Evolutionary conservation across 2,329 filamentous ascomycete genomes (phyloP).

Genomic region (Grosmannia clavigera): DNA sequence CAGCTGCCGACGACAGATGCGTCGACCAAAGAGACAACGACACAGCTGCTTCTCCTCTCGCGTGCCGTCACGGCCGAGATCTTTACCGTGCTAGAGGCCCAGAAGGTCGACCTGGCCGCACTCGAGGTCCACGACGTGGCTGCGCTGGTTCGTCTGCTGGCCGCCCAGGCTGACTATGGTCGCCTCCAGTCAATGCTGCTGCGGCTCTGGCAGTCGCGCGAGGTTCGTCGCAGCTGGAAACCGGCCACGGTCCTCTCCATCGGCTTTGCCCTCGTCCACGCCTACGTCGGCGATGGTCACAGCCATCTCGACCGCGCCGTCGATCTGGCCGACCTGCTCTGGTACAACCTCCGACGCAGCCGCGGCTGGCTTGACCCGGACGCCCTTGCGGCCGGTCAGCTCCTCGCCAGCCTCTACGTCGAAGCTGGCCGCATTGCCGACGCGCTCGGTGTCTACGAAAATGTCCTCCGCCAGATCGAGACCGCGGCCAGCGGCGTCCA

Average conservation of each 20-base stretch:
- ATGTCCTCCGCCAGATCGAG: conserved; percentile 18
- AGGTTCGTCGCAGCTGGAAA: conserved; percentile 21
- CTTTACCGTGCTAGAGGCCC: conserved; percentile 26
- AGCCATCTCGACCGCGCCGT: conserved; percentile 17
- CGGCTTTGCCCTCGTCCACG: conserved; percentile 20
- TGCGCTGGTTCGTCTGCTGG: conserved; percentile 31
- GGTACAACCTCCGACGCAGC: conserved; percentile 22
- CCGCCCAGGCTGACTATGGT: conserved; percentile 31
- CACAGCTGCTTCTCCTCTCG: conserved; percentile 22
- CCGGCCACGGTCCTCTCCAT: conserved; percentile 18
- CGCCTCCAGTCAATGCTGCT: conserved; percentile 28
- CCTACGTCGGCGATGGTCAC: conserved; percentile 15
- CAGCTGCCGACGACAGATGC: conserved; percentile 16
- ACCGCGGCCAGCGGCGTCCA: background rate
- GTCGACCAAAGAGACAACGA: too few relatives aligned
- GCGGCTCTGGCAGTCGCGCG: conserved; percentile 21
- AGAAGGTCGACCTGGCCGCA: conserved; percentile 29
- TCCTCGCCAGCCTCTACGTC: conserved; percentile 18
- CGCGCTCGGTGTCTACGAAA: conserved; percentile 18
- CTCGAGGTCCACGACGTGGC: conserved; percentile 31
- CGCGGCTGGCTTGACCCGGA: conserved; percentile 19
- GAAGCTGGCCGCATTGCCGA: conserved; percentile 16
- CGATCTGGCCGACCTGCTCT: conserved; percentile 19
- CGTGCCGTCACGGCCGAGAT: conserved; percentile 27
- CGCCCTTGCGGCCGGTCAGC: conserved; percentile 17